These are phyloP conservation scores for Ganoderma boninense DNA, from an alignment of 1,284 basidiomycete genomes.

Conservation along the genomic window DNA sequence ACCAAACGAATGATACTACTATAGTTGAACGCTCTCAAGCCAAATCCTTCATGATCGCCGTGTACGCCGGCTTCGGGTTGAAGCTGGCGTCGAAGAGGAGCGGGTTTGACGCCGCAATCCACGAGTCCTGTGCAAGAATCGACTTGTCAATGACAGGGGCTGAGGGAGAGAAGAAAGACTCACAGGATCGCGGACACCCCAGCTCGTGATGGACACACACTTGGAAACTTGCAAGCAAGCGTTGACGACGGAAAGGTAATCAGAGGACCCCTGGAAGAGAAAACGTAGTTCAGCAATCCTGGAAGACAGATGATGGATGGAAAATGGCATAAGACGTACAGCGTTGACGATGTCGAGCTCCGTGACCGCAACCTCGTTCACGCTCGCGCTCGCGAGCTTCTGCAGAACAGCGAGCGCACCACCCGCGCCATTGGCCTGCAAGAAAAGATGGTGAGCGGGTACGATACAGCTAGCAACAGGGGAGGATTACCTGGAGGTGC, in stretches of 20 bases:
- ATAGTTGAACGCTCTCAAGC: constrained; percentile 15
- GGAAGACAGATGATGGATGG: background rate
- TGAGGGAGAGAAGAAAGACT: constrained; percentile 25
- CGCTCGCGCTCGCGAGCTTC: constrained; percentile 46
- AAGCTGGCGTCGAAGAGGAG: constrained; percentile 55
- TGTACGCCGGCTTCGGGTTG: constrained; percentile 57
- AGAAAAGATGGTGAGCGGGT: background rate
- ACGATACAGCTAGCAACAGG: background rate
- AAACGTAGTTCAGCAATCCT: background rate
- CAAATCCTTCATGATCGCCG: constrained; percentile 47
- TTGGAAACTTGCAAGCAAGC: constrained; percentile 53
- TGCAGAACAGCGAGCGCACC: constrained; percentile 48
- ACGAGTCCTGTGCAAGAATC: constrained; percentile 47
- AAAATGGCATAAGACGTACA: constrained; percentile 20
- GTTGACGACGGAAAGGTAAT: constrained; percentile 55
- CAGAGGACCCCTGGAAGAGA: constrained; percentile 40
- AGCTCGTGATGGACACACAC: constrained; percentile 58
- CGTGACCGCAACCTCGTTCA: constrained; percentile 56
- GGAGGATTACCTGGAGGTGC: constrained; percentile 31
- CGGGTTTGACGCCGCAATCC: constrained; percentile 50
- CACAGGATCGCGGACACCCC: constrained; percentile 57
- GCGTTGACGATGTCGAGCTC: constrained; percentile 41
- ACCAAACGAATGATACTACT: too few relatives aligned
- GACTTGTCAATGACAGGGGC: background rate
- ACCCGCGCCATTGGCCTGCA: constrained; percentile 41